Conservation (phyloP, 2,329 filamentous ascomycete genomes). For the Aspergillus pseudoterreus region DNA sequence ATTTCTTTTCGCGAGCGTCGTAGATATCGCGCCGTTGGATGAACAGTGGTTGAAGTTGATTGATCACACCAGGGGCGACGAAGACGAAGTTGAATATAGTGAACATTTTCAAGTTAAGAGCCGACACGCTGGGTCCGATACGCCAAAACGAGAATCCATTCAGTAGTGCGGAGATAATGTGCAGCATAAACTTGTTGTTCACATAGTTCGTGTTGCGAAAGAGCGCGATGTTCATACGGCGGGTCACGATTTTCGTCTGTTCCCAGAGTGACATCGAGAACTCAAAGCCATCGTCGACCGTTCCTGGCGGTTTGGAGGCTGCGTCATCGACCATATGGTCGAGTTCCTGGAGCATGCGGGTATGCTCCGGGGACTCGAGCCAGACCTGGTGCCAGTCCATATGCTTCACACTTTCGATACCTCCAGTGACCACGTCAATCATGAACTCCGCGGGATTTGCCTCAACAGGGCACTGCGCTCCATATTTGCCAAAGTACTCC, state of each 20-base stretch:
- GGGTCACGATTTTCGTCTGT: conserved; percentile 62
- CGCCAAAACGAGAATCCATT: conserved; percentile 59
- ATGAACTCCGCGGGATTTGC: conserved; percentile 59
- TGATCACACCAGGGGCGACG: conserved; percentile 37
- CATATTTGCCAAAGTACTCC: conserved; percentile 63
- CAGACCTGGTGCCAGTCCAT: conserved; percentile 69
- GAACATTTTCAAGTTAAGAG: conserved; percentile 71
- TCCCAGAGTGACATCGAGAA: conserved; percentile 60
- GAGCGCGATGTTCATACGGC: conserved; percentile 61
- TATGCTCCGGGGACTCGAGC: conserved; percentile 59
- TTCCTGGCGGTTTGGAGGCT: conserved; percentile 35
- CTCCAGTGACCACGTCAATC: conserved; percentile 45
- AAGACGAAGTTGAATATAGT: conserved; percentile 60
- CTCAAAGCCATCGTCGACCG: conserved; percentile 44
- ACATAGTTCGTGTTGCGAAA: conserved; percentile 64
- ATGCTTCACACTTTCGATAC: conserved; percentile 21
- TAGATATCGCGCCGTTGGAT: conserved; percentile 66
- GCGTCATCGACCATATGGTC: conserved; percentile 53
- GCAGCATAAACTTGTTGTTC: conserved; percentile 57
- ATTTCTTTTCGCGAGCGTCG: conserved; percentile 62
- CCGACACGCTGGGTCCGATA: conserved; percentile 58
- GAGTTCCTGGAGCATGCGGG: conserved; percentile 58
- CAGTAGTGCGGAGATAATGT: conserved; percentile 46
- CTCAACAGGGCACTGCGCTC: conserved; percentile 57
- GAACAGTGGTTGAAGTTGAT: conserved; percentile 58